These are phyloP conservation scores for Vigna hirtella DNA, from an alignment of 306 rosid genomes.

Conservation along the genomic window DNA sequence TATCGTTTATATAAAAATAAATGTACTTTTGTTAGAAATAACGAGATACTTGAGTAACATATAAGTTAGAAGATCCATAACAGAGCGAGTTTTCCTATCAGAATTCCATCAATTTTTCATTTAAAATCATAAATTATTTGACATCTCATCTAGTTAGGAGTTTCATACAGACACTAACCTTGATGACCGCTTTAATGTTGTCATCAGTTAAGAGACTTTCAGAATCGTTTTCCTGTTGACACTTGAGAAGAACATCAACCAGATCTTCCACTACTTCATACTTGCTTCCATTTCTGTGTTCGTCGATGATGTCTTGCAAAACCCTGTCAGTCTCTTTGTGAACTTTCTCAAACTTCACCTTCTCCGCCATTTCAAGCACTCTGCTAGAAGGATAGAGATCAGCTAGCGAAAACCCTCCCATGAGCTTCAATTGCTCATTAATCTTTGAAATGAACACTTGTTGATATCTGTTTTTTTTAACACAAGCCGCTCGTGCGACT, in stretches of 20 bases:
- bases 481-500: constrained; percentile 18
- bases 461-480: constrained; percentile 8
- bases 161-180: not conserved
- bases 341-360: constrained; percentile 1
- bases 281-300: constrained; percentile 21
- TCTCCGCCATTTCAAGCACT: constrained; percentile 17
- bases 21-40: no score
- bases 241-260: constrained; percentile 44
- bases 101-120: no score
- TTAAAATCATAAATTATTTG: no score
- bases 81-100: no score
- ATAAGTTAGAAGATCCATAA: no score
- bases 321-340: constrained; percentile 21
- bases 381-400: constrained; percentile 41
- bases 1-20: no score
- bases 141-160: no score
- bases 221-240: constrained; percentile 6
- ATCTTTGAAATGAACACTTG: constrained; percentile 9
- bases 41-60: no score
- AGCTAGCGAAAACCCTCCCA: constrained; percentile 38
- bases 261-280: constrained; percentile 34
- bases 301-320: constrained; percentile 34
- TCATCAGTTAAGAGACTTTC: constrained; percentile 4
- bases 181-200: constrained; percentile 41
- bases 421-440: constrained; percentile 1